Evolutionary conservation across 2,329 filamentous ascomycete genomes (phyloP).

Genomic region (Xylariaceae sp.): DNA sequence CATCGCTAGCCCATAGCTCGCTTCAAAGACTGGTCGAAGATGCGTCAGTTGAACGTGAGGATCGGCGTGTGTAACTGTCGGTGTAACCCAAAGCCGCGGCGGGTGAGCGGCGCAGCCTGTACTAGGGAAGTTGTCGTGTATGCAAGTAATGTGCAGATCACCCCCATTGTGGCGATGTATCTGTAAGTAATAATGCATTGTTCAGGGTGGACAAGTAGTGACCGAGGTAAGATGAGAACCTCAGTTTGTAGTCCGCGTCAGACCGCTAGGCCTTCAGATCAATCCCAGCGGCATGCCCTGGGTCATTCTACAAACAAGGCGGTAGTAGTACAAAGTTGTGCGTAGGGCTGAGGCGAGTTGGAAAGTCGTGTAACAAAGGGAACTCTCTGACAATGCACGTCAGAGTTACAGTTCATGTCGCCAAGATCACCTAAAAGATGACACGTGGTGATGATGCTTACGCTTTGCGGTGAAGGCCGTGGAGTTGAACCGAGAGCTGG

Average conservation of each 20-base stretch:
- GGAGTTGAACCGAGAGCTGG: conserved; percentile 11
- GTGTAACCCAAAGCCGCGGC: conserved; percentile 5
- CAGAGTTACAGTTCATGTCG: conserved; percentile 25
- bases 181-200: not conserved
- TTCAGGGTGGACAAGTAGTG: conserved; percentile 4
- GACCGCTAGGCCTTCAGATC: conserved; percentile 13
- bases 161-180: not conserved
- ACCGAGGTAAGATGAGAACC: not conserved
- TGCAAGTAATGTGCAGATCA: conserved; percentile 21
- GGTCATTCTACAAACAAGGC: conserved; percentile 3
- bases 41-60: too few relatives aligned
- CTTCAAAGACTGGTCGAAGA: not conserved
- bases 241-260: conserved; percentile 11
- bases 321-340: conserved; percentile 25
- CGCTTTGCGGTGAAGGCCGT: not conserved
- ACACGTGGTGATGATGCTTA: conserved; percentile 5
- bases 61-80: conserved; percentile 11
- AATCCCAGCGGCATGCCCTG: conserved; percentile 9
- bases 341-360: conserved; percentile 27
- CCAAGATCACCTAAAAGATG: conserved; percentile 13
- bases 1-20: not conserved
- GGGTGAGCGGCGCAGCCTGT: conserved; percentile 1
- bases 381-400: conserved; percentile 20
- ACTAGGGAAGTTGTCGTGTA: conserved; percentile 4
- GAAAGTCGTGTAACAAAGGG: conserved; percentile 27